phyloP scores from a whole-genome alignment of 805 yeast species.

The Saccharomycopsis babjevae region DNA sequence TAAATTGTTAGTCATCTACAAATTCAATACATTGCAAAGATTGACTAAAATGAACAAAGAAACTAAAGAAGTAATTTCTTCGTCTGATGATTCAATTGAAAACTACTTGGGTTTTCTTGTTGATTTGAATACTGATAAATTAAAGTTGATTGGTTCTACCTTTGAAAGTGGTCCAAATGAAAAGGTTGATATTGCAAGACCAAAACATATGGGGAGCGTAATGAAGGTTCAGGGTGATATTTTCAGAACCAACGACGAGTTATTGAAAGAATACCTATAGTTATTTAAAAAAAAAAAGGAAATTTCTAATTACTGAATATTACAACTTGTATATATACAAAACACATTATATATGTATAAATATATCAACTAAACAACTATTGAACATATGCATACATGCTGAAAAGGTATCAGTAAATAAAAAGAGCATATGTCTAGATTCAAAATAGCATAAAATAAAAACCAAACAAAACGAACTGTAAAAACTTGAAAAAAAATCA shows the following conservation, averaged over 20 bases:
- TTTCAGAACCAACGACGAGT: conserved; percentile 21
- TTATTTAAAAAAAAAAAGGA: neutral
- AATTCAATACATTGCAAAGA: conserved; percentile 52
- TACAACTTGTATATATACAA: neutral
- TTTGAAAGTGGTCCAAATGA: conserved; percentile 47
- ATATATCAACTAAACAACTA: neutral
- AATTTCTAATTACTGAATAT: neutral
- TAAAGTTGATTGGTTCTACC: conserved; percentile 53
- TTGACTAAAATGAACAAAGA: conserved; percentile 38
- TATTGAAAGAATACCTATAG: conserved; percentile 3
- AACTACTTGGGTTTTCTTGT: conserved; percentile 55
- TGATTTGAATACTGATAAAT: conserved; percentile 48
- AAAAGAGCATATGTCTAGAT: neutral
- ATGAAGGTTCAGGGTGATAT: conserved; percentile 28
- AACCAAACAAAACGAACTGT: neutral
- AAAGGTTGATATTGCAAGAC: conserved; percentile 25
- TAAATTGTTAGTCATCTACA: conserved; percentile 51
- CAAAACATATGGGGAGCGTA: conserved; percentile 21
- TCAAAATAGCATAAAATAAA: neutral
- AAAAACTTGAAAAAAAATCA: neutral
- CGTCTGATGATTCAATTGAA: conserved; percentile 40
- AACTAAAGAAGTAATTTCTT: conserved; percentile 34
- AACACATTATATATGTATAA: neutral
- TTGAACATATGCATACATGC: neutral
- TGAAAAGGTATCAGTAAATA: neutral